Base-by-base conservation (phyloP, 2,329 filamentous ascomycete species). In the Chrysosporium queenslandicum region DNA sequence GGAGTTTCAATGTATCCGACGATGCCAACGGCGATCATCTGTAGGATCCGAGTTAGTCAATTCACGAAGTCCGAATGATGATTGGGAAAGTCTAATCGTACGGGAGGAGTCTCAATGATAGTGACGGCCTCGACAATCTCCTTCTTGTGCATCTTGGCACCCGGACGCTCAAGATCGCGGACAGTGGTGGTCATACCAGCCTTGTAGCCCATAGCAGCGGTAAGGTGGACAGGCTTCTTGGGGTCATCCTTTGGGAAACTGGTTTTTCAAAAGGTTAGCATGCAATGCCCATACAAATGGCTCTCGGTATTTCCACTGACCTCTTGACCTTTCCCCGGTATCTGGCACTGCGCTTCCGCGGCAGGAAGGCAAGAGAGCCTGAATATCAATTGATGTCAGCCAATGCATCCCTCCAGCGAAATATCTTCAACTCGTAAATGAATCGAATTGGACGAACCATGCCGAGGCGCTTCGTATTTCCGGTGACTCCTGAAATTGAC, bases 1-100 rank as follows among this genome's bases (percentile, higher is more conserved):
- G 92, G 92, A 72, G 92, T 98, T 83, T 98, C 92, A 77, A 98
- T 96, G 83, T 98, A 98, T 73, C 92, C 92, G 73, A 98, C 92
- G 75, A 98, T 82, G 86, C 92, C 92, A 81, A 98, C 87, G 82
- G 92, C 90, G 75, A 98, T 89, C 87, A 98, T 92, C 92, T 97
- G 77, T 64, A 67, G 64, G 69, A 69, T 73, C 53, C 14, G 43
- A 54, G 37, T 53, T 32, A 56, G 42, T 25, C 14, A 23, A 29
- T 23, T 4, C n/a, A 30, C 41, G 18, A 23, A 36, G n/a, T 46
- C 46, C 21, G 16, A 40, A 9, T 29, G n/a, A n/a, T 36, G 12
- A 12, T 7, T 46, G 25, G 21, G 30, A n/a, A 8, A 23, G 11
- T 20, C 21, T 34, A 29, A 23, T 42, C 86, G 78, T 89, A 97